These are phyloP conservation scores for Coccomyxa sp. DNA, from an alignment of 139 green algal genomes.

Conservation along the genomic window DNA sequence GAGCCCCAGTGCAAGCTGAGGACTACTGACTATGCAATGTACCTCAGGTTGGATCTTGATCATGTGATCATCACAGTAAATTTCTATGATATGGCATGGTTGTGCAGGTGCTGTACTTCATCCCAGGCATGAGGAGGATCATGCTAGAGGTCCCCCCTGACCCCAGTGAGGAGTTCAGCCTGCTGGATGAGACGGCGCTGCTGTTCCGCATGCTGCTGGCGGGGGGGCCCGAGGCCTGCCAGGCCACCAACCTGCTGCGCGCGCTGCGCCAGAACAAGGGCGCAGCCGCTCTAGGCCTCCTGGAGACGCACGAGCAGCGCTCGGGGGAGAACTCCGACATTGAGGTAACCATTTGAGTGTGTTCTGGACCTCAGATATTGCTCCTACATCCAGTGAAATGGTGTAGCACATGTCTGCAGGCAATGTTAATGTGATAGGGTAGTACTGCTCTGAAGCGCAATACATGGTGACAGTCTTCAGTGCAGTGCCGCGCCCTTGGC, in stretches of 20 bases:
- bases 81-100: background rate
- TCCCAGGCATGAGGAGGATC: conserved; percentile 50
- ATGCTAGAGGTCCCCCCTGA: conserved; percentile 66
- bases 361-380: too few species aligned
- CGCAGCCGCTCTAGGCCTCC: conserved; percentile 75
- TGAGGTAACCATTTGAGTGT: conserved; percentile 15
- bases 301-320: conserved; percentile 53
- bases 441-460: too few species aligned
- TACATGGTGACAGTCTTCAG: too few species aligned
- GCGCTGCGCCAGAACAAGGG: conserved; percentile 78
- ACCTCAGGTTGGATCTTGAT: background rate
- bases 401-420: too few species aligned
- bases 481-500: too few species aligned
- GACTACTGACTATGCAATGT: too few species aligned
- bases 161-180: conserved; percentile 77
- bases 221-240: background rate
- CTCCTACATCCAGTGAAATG: too few species aligned
- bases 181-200: conserved; percentile 80
- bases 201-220: conserved; percentile 87
- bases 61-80: background rate
- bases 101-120: conserved; percentile 83
- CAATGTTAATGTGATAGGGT: too few species aligned
- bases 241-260: conserved; percentile 81
- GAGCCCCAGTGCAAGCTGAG: too few species aligned
- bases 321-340: conserved; percentile 13